These are phyloP conservation scores for Stephanodiscus triporus DNA, from an alignment of 108 stramenopile genomes.

Conservation along the genomic window DNA sequence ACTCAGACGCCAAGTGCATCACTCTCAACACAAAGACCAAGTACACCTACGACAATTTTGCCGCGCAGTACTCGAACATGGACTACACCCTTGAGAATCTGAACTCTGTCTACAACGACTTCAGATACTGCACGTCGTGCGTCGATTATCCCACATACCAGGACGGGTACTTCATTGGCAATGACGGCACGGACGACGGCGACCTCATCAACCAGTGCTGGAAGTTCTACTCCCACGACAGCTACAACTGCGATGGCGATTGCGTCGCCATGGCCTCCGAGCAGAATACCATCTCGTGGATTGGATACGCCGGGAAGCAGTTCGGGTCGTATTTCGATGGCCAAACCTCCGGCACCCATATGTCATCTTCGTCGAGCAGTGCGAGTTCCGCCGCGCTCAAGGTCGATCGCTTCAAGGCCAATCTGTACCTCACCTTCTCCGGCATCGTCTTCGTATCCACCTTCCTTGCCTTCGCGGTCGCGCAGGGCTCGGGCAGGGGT, in stretches of 20 bases:
- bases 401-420: constrained; percentile 70
- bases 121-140: constrained; percentile 78
- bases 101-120: constrained; percentile 79
- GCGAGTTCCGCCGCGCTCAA: constrained; percentile 30
- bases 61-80: constrained; percentile 64
- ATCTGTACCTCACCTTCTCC: constrained; percentile 69
- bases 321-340: constrained; percentile 53
- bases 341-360: constrained; percentile 40
- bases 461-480: constrained; percentile 87
- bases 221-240: constrained; percentile 88
- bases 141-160: constrained; percentile 92
- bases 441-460: constrained; percentile 84
- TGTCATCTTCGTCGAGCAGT: neutral
- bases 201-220: constrained; percentile 93
- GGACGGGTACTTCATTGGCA: constrained; percentile 89
- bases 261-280: constrained; percentile 73
- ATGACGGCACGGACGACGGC: constrained; percentile 81
- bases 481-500: constrained; percentile 62
- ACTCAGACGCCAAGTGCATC: constrained; percentile 71
- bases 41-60: constrained; percentile 77
- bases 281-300: constrained; percentile 71
- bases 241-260: constrained; percentile 72
- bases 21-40: constrained; percentile 45
- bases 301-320: constrained; percentile 61
- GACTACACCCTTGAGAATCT: constrained; percentile 80